Evolutionary conservation across 805 yeast genomes (phyloP).

Genomic region (Teunomyces tritomae): DNA sequence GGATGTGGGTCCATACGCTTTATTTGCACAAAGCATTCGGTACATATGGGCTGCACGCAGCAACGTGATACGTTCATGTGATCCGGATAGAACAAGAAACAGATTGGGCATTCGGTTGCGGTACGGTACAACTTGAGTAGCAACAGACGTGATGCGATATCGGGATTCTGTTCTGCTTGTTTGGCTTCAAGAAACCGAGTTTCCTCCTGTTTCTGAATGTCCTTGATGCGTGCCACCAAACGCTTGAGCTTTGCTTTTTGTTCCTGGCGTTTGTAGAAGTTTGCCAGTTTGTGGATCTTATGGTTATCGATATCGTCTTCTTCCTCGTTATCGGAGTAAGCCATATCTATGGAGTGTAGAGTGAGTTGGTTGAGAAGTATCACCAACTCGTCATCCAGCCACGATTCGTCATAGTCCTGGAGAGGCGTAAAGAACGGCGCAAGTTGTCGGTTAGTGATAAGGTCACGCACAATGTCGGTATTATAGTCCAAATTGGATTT

Average conservation of each 20-base stretch:
- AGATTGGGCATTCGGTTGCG: constrained; percentile 88
- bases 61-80: constrained; percentile 79
- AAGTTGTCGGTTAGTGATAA: constrained; percentile 65
- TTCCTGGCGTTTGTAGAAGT: constrained; percentile 47
- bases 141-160: constrained; percentile 43
- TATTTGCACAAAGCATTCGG: constrained; percentile 96
- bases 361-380: constrained; percentile 48
- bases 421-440: constrained; percentile 93
- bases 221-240: constrained; percentile 29
- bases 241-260: constrained; percentile 45
- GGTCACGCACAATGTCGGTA: constrained; percentile 64
- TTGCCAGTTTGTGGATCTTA: constrained; percentile 49
- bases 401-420: constrained; percentile 68
- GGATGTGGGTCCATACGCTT: constrained; percentile 90
- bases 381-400: constrained; percentile 68
- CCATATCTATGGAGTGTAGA: constrained; percentile 55
- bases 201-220: constrained; percentile 34
- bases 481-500: constrained; percentile 73
- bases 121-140: constrained; percentile 61
- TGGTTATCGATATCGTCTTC: constrained; percentile 64
- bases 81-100: constrained; percentile 82
- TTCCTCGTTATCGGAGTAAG: constrained; percentile 40
- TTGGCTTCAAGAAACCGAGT: constrained; percentile 29
- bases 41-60: constrained; percentile 89
- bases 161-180: constrained; percentile 9